Conservation (phyloP, 2,329 filamentous ascomycete species). For the Aspergillus proliferans region DNA sequence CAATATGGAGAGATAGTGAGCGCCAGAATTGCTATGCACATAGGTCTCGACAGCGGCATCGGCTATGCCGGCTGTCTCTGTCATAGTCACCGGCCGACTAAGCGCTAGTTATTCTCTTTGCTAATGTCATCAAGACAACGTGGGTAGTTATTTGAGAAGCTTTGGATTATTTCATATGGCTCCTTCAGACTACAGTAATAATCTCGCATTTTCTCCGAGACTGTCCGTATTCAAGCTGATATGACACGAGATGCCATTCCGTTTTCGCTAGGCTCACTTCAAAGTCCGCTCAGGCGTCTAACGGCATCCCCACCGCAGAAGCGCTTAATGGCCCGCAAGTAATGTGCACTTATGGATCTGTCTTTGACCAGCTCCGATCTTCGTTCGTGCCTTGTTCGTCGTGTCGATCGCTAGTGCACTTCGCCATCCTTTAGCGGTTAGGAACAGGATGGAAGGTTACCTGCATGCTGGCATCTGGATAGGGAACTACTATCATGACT, state of each 20-base stretch:
- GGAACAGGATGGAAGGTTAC: not conserved
- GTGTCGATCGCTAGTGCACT: not conserved
- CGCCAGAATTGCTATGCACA: not conserved
- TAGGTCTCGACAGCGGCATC: not conserved
- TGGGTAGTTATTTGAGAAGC: too few species aligned
- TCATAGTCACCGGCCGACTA: not conserved
- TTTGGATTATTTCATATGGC: too few species aligned
- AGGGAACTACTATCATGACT: not conserved
- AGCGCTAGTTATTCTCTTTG: not conserved
- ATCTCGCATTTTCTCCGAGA: not conserved
- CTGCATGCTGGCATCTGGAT: not conserved
- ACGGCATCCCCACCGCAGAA: slow-evolving; percentile 4
- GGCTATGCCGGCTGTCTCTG: not conserved
- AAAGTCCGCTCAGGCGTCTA: not conserved
- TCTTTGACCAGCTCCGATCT: not conserved
- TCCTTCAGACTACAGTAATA: not conserved
- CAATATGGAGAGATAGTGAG: not conserved
- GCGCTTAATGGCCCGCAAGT: slow-evolving; percentile 10
- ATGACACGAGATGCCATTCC: not conserved
- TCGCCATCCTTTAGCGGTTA: not conserved
- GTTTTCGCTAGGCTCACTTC: not conserved
- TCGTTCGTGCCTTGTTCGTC: not conserved
- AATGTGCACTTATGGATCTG: not conserved
- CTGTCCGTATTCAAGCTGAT: not conserved
- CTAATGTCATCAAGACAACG: not conserved